These are phyloP conservation scores for Tympanopsis confertula DNA, from an alignment of 2,329 filamentous ascomycete species.

Conservation along the genomic window DNA sequence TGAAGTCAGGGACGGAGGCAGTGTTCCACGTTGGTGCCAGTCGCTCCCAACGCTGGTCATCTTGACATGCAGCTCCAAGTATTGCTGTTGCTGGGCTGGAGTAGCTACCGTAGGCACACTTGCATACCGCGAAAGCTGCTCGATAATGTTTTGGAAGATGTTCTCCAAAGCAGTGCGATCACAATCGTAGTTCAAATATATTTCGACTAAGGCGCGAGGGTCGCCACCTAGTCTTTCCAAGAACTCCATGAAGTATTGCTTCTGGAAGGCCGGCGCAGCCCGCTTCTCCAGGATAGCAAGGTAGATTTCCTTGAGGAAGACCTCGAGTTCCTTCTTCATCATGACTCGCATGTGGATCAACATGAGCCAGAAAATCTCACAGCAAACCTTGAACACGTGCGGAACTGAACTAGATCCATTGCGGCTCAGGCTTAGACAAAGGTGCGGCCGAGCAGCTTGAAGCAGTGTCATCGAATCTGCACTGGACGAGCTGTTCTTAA, in stretches of 20 bases:
- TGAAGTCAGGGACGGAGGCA: slow-evolving; percentile 78
- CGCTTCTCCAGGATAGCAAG: slow-evolving; percentile 80
- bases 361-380: slow-evolving; percentile 68
- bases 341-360: slow-evolving; percentile 59
- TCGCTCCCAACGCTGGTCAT: slow-evolving; percentile 46
- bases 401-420: slow-evolving; percentile 63
- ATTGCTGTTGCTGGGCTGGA: slow-evolving; percentile 69
- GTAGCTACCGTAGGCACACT: slow-evolving; percentile 68
- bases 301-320: slow-evolving; percentile 96
- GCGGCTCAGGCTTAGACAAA: slow-evolving; percentile 61
- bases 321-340: slow-evolving; percentile 89
- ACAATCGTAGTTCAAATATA: slow-evolving; percentile 97
- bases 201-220: slow-evolving; percentile 79
- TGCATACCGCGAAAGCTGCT: slow-evolving; percentile 81
- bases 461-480: slow-evolving; percentile 57
- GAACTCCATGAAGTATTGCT: slow-evolving; percentile 80
- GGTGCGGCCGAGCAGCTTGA: slow-evolving; percentile 62
- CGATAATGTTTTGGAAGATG: slow-evolving; percentile 47
- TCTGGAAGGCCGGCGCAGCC: slow-evolving; percentile 78
- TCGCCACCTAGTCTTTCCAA: slow-evolving; percentile 76
- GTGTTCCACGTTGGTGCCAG: slow-evolving; percentile 75
- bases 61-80: slow-evolving; percentile 66
- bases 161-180: slow-evolving; percentile 58
- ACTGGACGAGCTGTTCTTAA: slow-evolving; percentile 46
- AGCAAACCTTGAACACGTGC: slow-evolving; percentile 61